phyloP scores from a whole-genome alignment of 129 eudicot species.

The Glebionis coronaria region DNA sequence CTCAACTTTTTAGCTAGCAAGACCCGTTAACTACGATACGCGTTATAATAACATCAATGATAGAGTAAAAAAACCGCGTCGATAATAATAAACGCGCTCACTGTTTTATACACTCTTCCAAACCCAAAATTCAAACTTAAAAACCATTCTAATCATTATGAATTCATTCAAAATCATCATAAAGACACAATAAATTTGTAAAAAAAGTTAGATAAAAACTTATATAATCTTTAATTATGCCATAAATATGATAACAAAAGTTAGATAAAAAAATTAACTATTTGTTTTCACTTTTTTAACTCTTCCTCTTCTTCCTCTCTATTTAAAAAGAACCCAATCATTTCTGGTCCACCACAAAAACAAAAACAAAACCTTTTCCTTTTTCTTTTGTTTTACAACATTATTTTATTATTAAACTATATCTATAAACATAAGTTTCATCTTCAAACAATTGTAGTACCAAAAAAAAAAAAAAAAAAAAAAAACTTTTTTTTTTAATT shows the following conservation, averaged over 20 bases:
- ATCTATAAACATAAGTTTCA: constrained; percentile 2
- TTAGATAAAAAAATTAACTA: not conserved
- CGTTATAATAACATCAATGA: too few species aligned
- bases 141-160: too few species aligned
- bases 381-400: not conserved
- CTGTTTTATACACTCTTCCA: too few species aligned
- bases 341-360: constrained; percentile 39
- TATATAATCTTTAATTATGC: not conserved
- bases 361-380: constrained; percentile 8
- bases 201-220: not conserved
- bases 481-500: too few species aligned
- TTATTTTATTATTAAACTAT: constrained; percentile 6
- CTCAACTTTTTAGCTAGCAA: too few species aligned
- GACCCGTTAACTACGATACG: too few species aligned
- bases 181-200: constrained; percentile 13
- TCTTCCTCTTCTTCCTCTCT: not conserved
- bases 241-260: not conserved
- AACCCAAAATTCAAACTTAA: too few species aligned
- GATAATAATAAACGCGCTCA: too few species aligned
- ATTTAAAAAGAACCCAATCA: constrained; percentile 27
- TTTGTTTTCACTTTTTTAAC: constrained; percentile 7
- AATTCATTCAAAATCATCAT: not conserved
- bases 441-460: constrained; percentile 15
- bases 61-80: too few species aligned
- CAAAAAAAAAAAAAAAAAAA: not conserved